phyloP scores from a whole-genome alignment of 371 early-diverging fungal species.

The Thermomucor indicae-seudaticae region DNA sequence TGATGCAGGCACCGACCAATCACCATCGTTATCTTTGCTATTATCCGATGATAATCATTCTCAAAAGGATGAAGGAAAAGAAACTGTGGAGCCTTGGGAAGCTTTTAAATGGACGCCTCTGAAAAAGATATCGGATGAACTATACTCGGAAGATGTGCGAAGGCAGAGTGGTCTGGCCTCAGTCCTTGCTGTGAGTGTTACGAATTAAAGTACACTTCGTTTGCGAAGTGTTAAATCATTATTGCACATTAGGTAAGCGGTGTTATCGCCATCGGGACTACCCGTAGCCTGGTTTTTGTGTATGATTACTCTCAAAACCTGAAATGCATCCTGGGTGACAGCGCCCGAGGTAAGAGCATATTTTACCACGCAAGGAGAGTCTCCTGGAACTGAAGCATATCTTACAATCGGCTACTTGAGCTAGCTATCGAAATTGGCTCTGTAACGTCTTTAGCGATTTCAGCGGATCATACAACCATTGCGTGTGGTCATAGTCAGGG shows the following conservation, averaged over 20 bases:
- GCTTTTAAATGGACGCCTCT: slow-evolving; percentile 76
- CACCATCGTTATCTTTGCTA: slow-evolving; percentile 13
- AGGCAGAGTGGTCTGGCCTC: slow-evolving; percentile 57
- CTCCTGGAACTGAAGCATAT: neutral
- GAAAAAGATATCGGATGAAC: slow-evolving; percentile 59
- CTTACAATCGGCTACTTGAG: too few relatives aligned
- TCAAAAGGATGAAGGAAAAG: slow-evolving; percentile 2
- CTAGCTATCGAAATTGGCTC: slow-evolving; percentile 62
- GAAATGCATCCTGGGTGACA: slow-evolving; percentile 60
- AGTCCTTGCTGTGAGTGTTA: slow-evolving; percentile 46
- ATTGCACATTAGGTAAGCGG: slow-evolving; percentile 41
- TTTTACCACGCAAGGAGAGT: neutral
- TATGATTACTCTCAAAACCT: slow-evolving; percentile 68
- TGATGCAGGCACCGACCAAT: slow-evolving; percentile 14
- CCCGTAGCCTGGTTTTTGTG: slow-evolving; percentile 65
- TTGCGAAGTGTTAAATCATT: neutral
- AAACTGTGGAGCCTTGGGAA: slow-evolving; percentile 54
- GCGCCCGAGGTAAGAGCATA: slow-evolving; percentile 33
- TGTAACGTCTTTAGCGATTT: slow-evolving; percentile 70
- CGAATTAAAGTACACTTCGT: neutral
- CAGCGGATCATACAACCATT: slow-evolving; percentile 64
- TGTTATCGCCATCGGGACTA: slow-evolving; percentile 73
- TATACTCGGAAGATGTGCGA: slow-evolving; percentile 58
- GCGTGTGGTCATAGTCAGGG: slow-evolving; percentile 74
- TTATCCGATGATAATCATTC: slow-evolving; percentile 1